Base-by-base conservation (phyloP, 805 yeast genomes). In the Saccharomycopsis sp. region DNA sequence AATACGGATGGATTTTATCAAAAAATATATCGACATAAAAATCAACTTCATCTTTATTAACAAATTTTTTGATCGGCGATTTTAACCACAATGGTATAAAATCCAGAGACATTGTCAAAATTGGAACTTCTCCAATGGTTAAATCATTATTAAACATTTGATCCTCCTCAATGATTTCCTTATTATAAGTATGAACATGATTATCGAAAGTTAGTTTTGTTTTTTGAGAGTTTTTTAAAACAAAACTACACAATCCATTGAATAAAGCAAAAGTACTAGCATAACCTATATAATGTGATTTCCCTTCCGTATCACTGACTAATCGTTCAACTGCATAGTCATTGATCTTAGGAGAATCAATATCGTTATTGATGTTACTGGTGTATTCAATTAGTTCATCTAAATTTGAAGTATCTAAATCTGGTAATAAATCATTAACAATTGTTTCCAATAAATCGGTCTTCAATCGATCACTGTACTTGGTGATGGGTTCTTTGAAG, bases 271-370 rank as follows among this genome's bases (percentile, higher is more conserved):
- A 66, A 1, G 72, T 67, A 19, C 72, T 71, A 14, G 60, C 60
- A 17, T 65, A 60, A 1, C 74, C 74, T 38, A 69, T 62, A 43
- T 64, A 69, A 50, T 69, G 74, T 0, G 69, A 61, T 39, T 66
- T 68, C 3, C 73, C 73, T 41, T 59, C 61, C 18, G 60, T 52
- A 45, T 69, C 74, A 53, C 61, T 61, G 12, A 41, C 40, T 3
- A 41, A 18, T 33, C 45, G 2, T 21, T 41, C 45, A 4, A 36
- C 32, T 2, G 31, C 41, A 28, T 41, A 41, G 25, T 41, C 45
- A 4, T 31, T 23, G 6, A 36, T 14, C 17, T 31, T 36, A 6
- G 41, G 45, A n/a, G 33, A 6, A 31, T 31, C 12, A 36, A 15
- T 14, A 44, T 26, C 4, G 26, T 31, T 26, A 14, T 36, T 4